A percentile compares a stretch with the other conserved stretches of the same genome.
These are phyloP conservation scores for Vitis rupestris DNA, from an alignment of 164 flowering plant species.

Conservation along the genomic window DNA sequence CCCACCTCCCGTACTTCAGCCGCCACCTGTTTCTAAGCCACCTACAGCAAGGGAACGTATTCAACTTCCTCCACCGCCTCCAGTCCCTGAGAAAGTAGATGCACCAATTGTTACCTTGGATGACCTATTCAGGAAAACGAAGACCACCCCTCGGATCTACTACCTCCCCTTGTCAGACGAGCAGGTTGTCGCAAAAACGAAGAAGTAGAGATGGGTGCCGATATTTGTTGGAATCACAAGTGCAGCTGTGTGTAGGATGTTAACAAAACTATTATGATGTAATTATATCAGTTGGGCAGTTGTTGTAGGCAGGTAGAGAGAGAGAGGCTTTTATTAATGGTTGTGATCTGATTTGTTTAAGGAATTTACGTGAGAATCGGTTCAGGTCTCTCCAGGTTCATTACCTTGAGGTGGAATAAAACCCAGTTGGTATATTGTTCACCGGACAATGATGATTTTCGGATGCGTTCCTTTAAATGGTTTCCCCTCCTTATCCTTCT, in stretches of 20 bases:
- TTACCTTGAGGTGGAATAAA: background rate
- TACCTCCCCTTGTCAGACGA: conserved; percentile 85
- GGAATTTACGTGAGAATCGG: background rate
- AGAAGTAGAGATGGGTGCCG: too few species aligned
- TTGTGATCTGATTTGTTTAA: too few species aligned
- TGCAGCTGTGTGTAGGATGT: too few species aligned
- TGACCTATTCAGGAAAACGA: conserved; percentile 82
- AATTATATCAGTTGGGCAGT: too few species aligned
- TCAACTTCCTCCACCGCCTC: conserved; percentile 38
- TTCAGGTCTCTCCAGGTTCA: background rate
- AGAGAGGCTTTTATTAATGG: too few species aligned
- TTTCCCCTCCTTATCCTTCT: too few species aligned
- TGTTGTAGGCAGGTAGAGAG: too few species aligned
- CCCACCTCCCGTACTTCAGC: conserved; percentile 54
- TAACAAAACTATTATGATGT: too few species aligned
- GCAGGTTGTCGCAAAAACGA: conserved; percentile 57
- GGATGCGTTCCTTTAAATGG: too few species aligned
- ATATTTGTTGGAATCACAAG: too few species aligned
- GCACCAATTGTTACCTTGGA: conserved; percentile 80
- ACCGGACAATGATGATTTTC: background rate
- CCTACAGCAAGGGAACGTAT: conserved; percentile 46
- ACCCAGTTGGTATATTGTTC: background rate
- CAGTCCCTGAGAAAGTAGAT: conserved; percentile 41
- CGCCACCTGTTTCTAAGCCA: conserved; percentile 47
- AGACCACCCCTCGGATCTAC: conserved; percentile 75